Evolutionary conservation across 106 monocot genomes (phyloP), one percentile per base, ranked within the genome.

Genomic region (Dendrobium nobile): DNA sequence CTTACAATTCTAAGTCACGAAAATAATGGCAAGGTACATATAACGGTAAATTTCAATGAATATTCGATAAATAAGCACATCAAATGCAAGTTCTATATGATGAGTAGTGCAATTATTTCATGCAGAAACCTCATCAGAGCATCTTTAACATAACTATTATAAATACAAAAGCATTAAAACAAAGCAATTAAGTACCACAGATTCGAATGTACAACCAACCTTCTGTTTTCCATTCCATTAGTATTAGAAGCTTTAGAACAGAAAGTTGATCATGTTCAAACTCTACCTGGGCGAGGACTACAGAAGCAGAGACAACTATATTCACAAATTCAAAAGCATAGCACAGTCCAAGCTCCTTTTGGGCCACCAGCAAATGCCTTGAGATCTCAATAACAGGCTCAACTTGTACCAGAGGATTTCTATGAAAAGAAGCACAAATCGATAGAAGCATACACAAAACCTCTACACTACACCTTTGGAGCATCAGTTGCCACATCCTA

Each of bases 201-300:
- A 74, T 9, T 28, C 76, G 68, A 77, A 78, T 77, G 76, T 77
- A 85, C 86, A 86, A 65, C 75, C 13, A 85, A 75, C 75, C 85
- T 89, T 88, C 81, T 78, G 70, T 80, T 79, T 84, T 95, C 98
- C 98, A 98, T 47, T 93, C 82, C 31, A 81, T 82, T 76, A 98
- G 86, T 79, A 80, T 47, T 15, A 93, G 76, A 73, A 98, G 80
- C 83, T 95, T 95, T 75, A 98, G 79, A 77, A 87, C 79, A 33
- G 88, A 86, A 5, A 98, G 76, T 44, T 95, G 88, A 22, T 94
- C 94, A 86, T 98, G 92, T 85, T 98, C 94, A 89, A 95, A 87
- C 74, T 95, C 89, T 55, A 80, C 78, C 31, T 83, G 91, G 44
- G 81, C 78, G 61, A 98, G 92, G 83, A 87, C 78, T 54, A 83